Percentiles rank a stretch among this genome's conserved stretches.
Evolutionary conservation across 371 early-diverging fungal genomes (phyloP).

Genomic region (Mortierella sp.): DNA sequence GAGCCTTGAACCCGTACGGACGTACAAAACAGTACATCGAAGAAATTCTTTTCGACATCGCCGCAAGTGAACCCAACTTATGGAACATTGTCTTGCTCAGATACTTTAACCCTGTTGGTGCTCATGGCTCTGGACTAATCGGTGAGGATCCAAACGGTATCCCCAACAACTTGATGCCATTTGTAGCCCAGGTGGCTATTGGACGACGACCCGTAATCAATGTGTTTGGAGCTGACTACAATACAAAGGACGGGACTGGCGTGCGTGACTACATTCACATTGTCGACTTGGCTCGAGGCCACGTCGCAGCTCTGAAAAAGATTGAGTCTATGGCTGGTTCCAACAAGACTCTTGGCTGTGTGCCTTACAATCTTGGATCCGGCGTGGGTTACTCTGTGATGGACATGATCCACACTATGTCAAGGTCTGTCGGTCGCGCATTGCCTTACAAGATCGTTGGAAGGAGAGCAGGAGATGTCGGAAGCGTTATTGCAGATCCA

Average conservation of each 20-base stretch:
- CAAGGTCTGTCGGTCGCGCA: slow-evolving; percentile 72
- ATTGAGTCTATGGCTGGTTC: slow-evolving; percentile 53
- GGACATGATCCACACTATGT: slow-evolving; percentile 88
- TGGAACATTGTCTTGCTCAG: slow-evolving; percentile 59
- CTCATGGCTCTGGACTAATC: slow-evolving; percentile 87
- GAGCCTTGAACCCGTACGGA: slow-evolving; percentile 89
- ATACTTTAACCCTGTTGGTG: slow-evolving; percentile 95
- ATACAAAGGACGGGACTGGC: slow-evolving; percentile 91
- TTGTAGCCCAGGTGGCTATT: slow-evolving; percentile 83
- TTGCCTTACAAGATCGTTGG: slow-evolving; percentile 75
- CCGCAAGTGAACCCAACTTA: slow-evolving; percentile 35
- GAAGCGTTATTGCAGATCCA: slow-evolving; percentile 83
- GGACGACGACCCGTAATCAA: slow-evolving; percentile 79
- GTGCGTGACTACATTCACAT: slow-evolving; percentile 95
- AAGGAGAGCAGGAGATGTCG: slow-evolving; percentile 89
- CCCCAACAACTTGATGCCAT: slow-evolving; percentile 93
- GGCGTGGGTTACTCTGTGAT: slow-evolving; percentile 90
- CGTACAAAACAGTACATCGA: slow-evolving; percentile 89
- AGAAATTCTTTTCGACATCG: slow-evolving; percentile 78
- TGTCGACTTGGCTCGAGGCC: slow-evolving; percentile 88
- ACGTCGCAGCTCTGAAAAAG: slow-evolving; percentile 84
- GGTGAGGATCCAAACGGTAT: slow-evolving; percentile 90
- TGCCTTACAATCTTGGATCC: slow-evolving; percentile 89
- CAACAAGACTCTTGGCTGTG: slow-evolving; percentile 61
- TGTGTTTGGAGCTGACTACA: slow-evolving; percentile 88